Base-by-base conservation (phyloP, 768 basidiomycete species). In the Coprinopsis strossmayeri region DNA sequence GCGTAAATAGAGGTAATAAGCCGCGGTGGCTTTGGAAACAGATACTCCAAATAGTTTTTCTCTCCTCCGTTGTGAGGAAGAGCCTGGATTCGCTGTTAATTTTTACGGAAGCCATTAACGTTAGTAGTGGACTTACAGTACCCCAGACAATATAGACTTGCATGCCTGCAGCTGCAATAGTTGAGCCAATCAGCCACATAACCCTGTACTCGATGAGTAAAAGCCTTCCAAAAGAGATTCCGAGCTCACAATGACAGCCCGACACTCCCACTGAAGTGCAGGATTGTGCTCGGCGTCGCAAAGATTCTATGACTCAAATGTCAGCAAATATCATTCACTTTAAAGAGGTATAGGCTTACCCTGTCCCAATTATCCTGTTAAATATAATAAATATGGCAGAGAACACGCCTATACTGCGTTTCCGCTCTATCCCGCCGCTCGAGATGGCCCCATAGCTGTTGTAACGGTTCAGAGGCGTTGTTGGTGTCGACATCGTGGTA, bases 51-150 rank as follows among this genome's bases (percentile, higher is more conserved):
- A 55, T 86, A 87, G 38, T 77, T 82, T 61, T 84, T 84, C 62
- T 86, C 83, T n/a, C 79, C 84, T 10, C 84, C 84, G 40, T 71
- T 83, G 15, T 70, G 66, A 1, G 84, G 84, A 1, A 85, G 60
- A 11, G 73, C 81, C 79, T 70, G 27, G 15, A 18, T 1, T 17
- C 15, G 30, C 30, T 7, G 30, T 53, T 37, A 38, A 25, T 46
- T 37, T 2, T 34, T 28, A 13, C 34, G 21, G 20, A 45, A 25
- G 37, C 5, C 39, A 11, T 27, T 15, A 9, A 41, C 44, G 1
- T 30, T n/a, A 41, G 5, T 26, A 38, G 17, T 2, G 34, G 3
- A 58, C 69, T 17, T 50, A 70, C 69, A 4, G 65, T 60, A 23
- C 70, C 70, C 62, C 70, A 69, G 5, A 66, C 59, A 13, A 73